Evolutionary conservation across 768 basidiomycete species (phyloP).

Genomic region (Scleroderma citrinum): DNA sequence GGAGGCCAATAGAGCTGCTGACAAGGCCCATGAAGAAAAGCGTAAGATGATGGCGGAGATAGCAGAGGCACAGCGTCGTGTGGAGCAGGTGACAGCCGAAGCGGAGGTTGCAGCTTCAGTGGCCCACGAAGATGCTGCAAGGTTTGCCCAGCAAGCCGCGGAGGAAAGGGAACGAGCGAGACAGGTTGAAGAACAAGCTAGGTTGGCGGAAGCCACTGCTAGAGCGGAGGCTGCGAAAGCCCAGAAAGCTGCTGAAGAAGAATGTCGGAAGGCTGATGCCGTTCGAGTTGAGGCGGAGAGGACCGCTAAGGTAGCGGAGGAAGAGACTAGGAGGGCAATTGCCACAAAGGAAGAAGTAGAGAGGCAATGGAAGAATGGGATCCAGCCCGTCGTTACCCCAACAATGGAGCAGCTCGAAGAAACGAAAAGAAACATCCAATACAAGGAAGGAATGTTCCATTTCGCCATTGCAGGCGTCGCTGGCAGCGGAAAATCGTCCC

Average conservation of each 20-base stretch:
- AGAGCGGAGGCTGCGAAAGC: slow-evolving; percentile 8
- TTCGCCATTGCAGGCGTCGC: slow-evolving; percentile 13
- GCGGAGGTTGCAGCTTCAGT: slow-evolving; percentile 3
- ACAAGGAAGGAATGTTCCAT: slow-evolving; percentile 25
- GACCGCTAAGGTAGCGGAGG: not conserved
- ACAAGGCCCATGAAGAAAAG: slow-evolving; percentile 7
- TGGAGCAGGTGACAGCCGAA: not conserved
- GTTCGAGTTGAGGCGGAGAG: slow-evolving; percentile 11
- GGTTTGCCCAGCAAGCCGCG: slow-evolving; percentile 7
- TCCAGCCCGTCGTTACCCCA: slow-evolving; percentile 21
- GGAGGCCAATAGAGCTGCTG: slow-evolving; percentile 4
- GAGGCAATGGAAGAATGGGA: too few relatives aligned
- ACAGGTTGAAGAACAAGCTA: slow-evolving; percentile 14
- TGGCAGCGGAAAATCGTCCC: slow-evolving; percentile 23
- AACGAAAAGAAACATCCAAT: slow-evolving; percentile 19
- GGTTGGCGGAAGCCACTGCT: slow-evolving; percentile 8
- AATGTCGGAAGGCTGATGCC: slow-evolving; percentile 6
- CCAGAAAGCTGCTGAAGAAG: slow-evolving; percentile 6
- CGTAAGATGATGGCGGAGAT: slow-evolving; percentile 8
- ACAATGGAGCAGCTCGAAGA: slow-evolving; percentile 21
- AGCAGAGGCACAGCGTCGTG: not conserved
- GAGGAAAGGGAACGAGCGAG: slow-evolving; percentile 12
- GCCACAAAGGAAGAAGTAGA: slow-evolving; percentile 14
- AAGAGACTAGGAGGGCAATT: not conserved
- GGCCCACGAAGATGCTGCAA: slow-evolving; percentile 3